These are phyloP conservation scores for Mycena crocata DNA, from an alignment of 768 basidiomycete genomes.

Conservation along the genomic window DNA sequence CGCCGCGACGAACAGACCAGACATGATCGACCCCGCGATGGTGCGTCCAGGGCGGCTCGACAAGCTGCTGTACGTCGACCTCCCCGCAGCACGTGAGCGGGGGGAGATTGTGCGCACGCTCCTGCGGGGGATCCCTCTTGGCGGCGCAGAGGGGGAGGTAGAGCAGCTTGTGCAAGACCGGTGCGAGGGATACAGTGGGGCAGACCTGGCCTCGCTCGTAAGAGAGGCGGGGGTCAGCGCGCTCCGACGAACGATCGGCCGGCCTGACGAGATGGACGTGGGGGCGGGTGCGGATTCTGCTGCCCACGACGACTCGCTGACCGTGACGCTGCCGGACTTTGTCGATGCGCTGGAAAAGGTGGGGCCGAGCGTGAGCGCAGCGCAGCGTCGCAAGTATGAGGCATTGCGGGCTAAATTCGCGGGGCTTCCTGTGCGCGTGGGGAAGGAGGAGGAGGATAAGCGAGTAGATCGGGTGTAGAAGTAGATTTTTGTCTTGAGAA, in stretches of 20 bases:
- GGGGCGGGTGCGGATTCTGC: conserved; percentile 43
- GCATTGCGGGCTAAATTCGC: conserved; percentile 84
- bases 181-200: conserved; percentile 93
- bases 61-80: conserved; percentile 93
- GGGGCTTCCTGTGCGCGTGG: conserved; percentile 72
- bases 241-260: conserved; percentile 74
- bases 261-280: conserved; percentile 73
- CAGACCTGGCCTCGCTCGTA: conserved; percentile 89
- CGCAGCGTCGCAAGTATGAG: conserved; percentile 88
- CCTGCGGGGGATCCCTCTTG: conserved; percentile 76
- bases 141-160: conserved; percentile 41
- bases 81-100: conserved; percentile 79
- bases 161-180: conserved; percentile 64
- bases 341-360: conserved; percentile 80
- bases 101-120: conserved; percentile 88
- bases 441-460: conserved; percentile 55
- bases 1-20: conserved; percentile 93
- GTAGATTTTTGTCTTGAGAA: too few relatives aligned
- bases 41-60: conserved; percentile 95
- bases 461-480: conserved; percentile 35
- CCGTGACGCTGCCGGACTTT: conserved; percentile 79
- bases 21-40: conserved; percentile 99
- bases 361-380: conserved; percentile 83
- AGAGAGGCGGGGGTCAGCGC: conserved; percentile 93
- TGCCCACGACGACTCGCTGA: conserved; percentile 44